These are phyloP conservation scores for Poterioochromonas sp. DNA, from an alignment of 352 stramenopile species.

Conservation along the genomic window DNA sequence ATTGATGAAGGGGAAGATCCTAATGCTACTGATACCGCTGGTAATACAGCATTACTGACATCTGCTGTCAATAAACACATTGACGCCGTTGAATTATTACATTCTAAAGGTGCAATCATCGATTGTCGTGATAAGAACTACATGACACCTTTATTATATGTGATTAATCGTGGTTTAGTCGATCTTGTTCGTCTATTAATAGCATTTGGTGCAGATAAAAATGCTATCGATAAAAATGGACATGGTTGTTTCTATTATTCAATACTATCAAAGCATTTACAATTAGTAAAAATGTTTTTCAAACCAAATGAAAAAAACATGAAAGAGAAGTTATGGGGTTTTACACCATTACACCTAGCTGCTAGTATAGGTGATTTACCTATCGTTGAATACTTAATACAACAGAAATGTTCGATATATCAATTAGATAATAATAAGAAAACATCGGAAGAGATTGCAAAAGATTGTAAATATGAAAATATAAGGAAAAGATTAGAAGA, in stretches of 20 bases:
- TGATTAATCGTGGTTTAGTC: background rate
- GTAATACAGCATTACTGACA: background rate
- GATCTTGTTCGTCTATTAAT: background rate
- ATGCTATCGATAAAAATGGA: background rate
- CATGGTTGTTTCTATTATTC: background rate
- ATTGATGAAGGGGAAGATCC: conserved; percentile 5
- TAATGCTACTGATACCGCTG: conserved; percentile 2
- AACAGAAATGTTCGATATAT: conserved; percentile 7
- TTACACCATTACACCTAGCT: conserved; percentile 12
- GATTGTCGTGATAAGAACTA: conserved; percentile 13
- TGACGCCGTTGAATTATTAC: background rate
- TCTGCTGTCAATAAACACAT: background rate
- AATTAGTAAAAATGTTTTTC: conserved; percentile 7
- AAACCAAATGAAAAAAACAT: background rate
- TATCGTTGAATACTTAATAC: background rate
- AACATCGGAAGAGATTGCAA: conserved; percentile 14
- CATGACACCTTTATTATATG: conserved; percentile 21
- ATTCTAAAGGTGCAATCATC: background rate
- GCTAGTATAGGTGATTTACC: conserved; percentile 12
- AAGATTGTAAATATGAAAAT: background rate
- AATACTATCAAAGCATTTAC: background rate
- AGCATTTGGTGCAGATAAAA: background rate
- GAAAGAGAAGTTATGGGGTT: background rate
- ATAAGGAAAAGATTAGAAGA: background rate
- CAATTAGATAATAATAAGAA: background rate